Conservation (phyloP, 2,329 filamentous ascomycete genomes). For the Ophiobolus disseminans region DNA sequence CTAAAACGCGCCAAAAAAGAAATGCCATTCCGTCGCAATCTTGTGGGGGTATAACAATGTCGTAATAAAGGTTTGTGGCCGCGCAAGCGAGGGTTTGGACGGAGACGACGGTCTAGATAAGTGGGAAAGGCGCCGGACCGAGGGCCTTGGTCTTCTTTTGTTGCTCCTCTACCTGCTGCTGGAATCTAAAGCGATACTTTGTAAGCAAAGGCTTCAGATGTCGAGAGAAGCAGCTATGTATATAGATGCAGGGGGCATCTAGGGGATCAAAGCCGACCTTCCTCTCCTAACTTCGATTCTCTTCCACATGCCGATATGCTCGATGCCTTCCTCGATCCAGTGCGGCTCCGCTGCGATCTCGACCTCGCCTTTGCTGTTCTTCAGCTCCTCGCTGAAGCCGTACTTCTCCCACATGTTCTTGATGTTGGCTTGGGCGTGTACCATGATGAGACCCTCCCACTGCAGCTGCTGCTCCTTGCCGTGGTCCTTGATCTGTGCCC, state of each 20-base stretch:
- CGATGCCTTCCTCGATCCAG: slow-evolving; percentile 86
- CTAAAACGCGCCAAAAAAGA: no score
- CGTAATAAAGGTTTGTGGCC: no score
- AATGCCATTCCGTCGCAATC: slow-evolving; percentile 3
- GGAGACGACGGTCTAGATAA: no score
- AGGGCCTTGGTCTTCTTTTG: neutral
- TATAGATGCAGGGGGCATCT: neutral
- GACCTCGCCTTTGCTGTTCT: slow-evolving; percentile 61
- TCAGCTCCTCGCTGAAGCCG: slow-evolving; percentile 77
- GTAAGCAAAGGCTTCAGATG: no score
- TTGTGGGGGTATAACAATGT: slow-evolving; percentile 1
- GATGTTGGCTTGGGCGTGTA: slow-evolving; percentile 77
- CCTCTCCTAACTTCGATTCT: slow-evolving; percentile 46
- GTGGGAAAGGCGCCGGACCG: neutral
- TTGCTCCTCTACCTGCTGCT: neutral
- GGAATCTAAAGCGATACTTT: neutral
- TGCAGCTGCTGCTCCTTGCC: slow-evolving; percentile 49
- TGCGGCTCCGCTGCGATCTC: slow-evolving; percentile 40
- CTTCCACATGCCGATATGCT: slow-evolving; percentile 85
- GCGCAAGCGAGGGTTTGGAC: no score
- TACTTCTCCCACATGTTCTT: slow-evolving; percentile 71
- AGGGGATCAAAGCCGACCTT: slow-evolving; percentile 25
- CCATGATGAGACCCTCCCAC: slow-evolving; percentile 78
- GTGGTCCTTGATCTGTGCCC: slow-evolving; percentile 55
- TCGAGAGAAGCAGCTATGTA: no score